Percentiles rank a stretch among this genome's conserved stretches.
These are phyloP conservation scores for Backusella sp. DNA, from an alignment of 192 early-diverging fungal species.

Conservation along the genomic window DNA sequence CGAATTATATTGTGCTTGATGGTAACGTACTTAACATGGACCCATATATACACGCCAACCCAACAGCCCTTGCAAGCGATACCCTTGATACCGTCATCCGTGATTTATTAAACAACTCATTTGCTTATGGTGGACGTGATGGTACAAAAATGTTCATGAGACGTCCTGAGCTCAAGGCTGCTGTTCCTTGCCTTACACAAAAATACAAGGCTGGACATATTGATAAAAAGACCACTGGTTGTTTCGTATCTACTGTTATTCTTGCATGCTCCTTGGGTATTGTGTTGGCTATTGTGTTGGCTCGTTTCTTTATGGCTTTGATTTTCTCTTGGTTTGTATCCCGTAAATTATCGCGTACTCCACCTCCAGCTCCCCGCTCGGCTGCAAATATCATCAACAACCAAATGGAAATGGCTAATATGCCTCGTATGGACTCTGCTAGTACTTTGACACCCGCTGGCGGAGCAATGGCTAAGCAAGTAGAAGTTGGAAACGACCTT, in stretches of 20 bases:
- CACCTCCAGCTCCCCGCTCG: conserved; percentile 21
- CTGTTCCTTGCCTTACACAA: conserved; percentile 52
- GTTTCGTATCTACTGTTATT: conserved; percentile 65
- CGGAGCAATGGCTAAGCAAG: conserved; percentile 19
- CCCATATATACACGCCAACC: conserved; percentile 54
- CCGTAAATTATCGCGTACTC: conserved; percentile 41
- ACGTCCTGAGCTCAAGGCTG: conserved; percentile 49
- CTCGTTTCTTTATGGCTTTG: conserved; percentile 73
- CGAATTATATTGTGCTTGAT: conserved; percentile 69
- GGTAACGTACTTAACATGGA: conserved; percentile 76
- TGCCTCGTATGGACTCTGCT: conserved; percentile 13
- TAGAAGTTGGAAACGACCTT: conserved; percentile 64
- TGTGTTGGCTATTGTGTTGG: conserved; percentile 60
- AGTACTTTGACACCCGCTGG: conserved; percentile 1
- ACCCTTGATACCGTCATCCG: conserved; percentile 64
- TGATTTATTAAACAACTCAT: conserved; percentile 32
- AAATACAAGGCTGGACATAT: conserved; percentile 71
- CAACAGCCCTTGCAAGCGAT: conserved; percentile 42
- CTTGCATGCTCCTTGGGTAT: conserved; percentile 57
- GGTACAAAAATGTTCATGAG: conserved; percentile 68
- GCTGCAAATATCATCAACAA: background rate
- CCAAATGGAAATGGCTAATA: conserved; percentile 8
- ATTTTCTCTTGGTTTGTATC: conserved; percentile 78
- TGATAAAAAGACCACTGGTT: conserved; percentile 74
- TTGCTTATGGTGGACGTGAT: conserved; percentile 56